Conservation (phyloP, 805 yeast genomes). For the Aciculoconidium aculeatum region DNA sequence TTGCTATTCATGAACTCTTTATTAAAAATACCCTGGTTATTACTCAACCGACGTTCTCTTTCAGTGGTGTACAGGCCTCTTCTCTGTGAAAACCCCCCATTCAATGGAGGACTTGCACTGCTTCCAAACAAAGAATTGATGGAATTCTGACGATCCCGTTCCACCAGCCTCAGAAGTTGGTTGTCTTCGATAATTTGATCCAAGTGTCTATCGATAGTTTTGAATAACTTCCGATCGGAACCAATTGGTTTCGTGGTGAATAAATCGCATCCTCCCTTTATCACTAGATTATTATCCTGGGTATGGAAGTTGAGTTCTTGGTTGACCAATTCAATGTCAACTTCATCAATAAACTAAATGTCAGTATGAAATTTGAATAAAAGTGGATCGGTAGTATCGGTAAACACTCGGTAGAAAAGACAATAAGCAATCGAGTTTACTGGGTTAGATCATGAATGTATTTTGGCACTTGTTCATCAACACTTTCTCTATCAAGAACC, state of each 20-base stretch:
- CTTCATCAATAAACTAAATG: constrained; percentile 80
- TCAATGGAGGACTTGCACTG: constrained; percentile 29
- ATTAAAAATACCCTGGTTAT: constrained; percentile 19
- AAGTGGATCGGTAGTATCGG: no score
- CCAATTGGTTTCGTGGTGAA: constrained; percentile 93
- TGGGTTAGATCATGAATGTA: no score
- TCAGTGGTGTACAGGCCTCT: constrained; percentile 23
- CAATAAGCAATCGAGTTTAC: no score
- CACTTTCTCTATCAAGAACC: no score
- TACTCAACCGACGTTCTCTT: constrained; percentile 24
- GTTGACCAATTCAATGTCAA: constrained; percentile 86
- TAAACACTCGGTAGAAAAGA: no score
- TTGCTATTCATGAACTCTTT: constrained; percentile 7
- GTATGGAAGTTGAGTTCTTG: constrained; percentile 56
- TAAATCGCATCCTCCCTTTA: constrained; percentile 86
- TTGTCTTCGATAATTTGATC: constrained; percentile 46
- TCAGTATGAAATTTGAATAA: no score
- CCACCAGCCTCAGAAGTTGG: constrained; percentile 34
- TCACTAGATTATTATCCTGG: constrained; percentile 38
- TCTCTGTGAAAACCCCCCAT: constrained; percentile 7
- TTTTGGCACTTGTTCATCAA: no score
- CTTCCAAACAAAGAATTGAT: constrained; percentile 31
- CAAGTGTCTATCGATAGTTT: constrained; percentile 78
- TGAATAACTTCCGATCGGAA: constrained; percentile 81
- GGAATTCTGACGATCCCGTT: constrained; percentile 33